Conservation (phyloP, 805 yeast genomes). For the Maudiozyma barnettii region DNA sequence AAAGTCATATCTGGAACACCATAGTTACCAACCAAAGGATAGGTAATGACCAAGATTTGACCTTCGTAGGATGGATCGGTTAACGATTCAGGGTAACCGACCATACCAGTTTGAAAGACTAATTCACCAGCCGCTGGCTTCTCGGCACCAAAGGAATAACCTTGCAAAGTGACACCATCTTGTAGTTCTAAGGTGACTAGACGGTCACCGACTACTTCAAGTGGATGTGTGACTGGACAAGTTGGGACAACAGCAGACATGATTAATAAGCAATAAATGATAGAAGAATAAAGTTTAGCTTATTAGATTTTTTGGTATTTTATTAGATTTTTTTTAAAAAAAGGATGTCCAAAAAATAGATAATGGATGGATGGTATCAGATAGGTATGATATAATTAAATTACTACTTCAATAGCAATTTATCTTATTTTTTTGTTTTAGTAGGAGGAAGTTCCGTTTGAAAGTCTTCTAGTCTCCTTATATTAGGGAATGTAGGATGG, state of each 20-base stretch:
- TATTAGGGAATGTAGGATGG: background rate
- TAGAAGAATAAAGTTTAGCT: background rate
- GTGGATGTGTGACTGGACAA: conserved; percentile 83
- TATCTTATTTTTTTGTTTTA: too few species aligned
- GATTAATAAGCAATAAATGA: background rate
- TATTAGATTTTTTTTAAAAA: background rate
- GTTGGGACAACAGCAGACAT: conserved; percentile 44
- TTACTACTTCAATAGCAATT: too few species aligned
- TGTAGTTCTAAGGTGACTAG: conserved; percentile 81
- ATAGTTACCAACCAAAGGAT: conserved; percentile 94
- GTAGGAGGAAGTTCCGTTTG: too few species aligned
- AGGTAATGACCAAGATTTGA: conserved; percentile 92
- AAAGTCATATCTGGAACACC: conserved; percentile 91
- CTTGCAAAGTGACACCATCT: conserved; percentile 79
- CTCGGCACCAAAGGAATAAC: conserved; percentile 95
- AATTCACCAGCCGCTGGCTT: conserved; percentile 89
- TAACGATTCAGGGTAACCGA: conserved; percentile 95
- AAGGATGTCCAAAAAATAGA: too few species aligned
- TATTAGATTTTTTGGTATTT: background rate
- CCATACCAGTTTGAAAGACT: conserved; percentile 99
- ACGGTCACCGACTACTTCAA: conserved; percentile 73
- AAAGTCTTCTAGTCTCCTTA: too few species aligned
- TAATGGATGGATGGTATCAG: background rate
- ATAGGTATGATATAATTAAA: too few species aligned
- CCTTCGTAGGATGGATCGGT: conserved; percentile 98